A percentile compares a stretch with the other conserved stretches of the same genome.
These are phyloP conservation scores for Somion occarium DNA, from an alignment of 1,284 basidiomycete genomes.

Conservation along the genomic window DNA sequence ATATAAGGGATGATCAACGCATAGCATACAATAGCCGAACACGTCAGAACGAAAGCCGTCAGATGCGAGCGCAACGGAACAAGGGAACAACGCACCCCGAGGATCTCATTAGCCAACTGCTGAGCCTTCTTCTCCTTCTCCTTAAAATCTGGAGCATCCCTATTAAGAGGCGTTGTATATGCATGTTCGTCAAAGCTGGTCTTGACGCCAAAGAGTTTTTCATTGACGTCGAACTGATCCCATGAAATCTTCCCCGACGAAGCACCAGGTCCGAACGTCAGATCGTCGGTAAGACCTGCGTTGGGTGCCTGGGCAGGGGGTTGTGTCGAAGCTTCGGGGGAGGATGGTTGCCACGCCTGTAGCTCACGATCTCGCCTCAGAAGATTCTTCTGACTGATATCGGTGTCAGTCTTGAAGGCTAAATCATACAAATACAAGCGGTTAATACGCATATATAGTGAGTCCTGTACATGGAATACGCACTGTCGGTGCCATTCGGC, in stretches of 20 bases:
- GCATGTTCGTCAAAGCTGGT: constrained; percentile 91
- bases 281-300: constrained; percentile 45
- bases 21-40: no score
- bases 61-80: neutral
- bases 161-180: constrained; percentile 95
- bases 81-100: constrained; percentile 54
- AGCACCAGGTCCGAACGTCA: constrained; percentile 61
- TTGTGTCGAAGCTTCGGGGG: constrained; percentile 13
- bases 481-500: constrained; percentile 61
- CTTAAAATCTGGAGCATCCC: constrained; percentile 80
- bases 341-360: constrained; percentile 65
- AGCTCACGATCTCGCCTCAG: constrained; percentile 73
- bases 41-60: no score
- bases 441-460: neutral
- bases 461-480: constrained; percentile 13
- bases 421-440: constrained; percentile 11
- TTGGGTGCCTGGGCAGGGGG: constrained; percentile 23
- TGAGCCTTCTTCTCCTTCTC: constrained; percentile 88
- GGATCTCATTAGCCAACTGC: constrained; percentile 87
- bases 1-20: neutral
- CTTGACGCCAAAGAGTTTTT: constrained; percentile 88
- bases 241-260: constrained; percentile 48
- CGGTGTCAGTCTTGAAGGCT: constrained; percentile 88
- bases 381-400: constrained; percentile 65
- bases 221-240: constrained; percentile 97